phyloP scores from a whole-genome alignment of 2,329 filamentous ascomycete genomes.

The Coniochaeta sp. region DNA sequence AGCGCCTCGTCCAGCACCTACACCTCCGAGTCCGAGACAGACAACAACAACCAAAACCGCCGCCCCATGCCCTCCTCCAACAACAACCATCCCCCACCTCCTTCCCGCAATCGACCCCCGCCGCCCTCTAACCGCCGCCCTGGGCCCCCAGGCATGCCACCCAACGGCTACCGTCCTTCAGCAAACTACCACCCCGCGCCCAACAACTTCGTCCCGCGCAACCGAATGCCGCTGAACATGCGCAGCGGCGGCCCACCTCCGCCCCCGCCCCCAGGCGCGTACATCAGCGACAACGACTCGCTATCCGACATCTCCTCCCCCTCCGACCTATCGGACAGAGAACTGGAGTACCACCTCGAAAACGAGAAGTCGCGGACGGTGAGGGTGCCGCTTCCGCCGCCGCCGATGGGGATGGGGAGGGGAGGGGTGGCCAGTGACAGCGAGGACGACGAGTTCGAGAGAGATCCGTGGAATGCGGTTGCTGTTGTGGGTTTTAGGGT shows the following conservation, averaged over 20 bases:
- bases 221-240: neutral
- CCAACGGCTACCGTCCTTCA: neutral
- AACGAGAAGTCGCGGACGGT: slow-evolving; percentile 6
- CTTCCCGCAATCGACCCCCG: neutral
- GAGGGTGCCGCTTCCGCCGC: slow-evolving; percentile 5
- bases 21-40: slow-evolving; percentile 1
- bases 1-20: neutral
- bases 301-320: slow-evolving; percentile 14
- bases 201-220: neutral
- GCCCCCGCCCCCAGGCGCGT: neutral
- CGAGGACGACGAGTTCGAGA: slow-evolving; percentile 21
- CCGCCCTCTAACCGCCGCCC: neutral
- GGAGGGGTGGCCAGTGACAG: slow-evolving; percentile 16
- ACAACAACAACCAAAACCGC: neutral
- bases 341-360: slow-evolving; percentile 18
- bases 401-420: slow-evolving; percentile 16
- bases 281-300: slow-evolving; percentile 3
- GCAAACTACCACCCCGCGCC: neutral
- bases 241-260: neutral
- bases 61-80: neutral
- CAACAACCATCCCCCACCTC: neutral
- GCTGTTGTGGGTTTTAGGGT: slow-evolving; percentile 32
- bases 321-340: slow-evolving; percentile 21
- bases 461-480: slow-evolving; percentile 32
- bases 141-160: neutral